Conservation (phyloP, 2,329 filamentous ascomycete species). For the Grosmannia huntii region DNA sequence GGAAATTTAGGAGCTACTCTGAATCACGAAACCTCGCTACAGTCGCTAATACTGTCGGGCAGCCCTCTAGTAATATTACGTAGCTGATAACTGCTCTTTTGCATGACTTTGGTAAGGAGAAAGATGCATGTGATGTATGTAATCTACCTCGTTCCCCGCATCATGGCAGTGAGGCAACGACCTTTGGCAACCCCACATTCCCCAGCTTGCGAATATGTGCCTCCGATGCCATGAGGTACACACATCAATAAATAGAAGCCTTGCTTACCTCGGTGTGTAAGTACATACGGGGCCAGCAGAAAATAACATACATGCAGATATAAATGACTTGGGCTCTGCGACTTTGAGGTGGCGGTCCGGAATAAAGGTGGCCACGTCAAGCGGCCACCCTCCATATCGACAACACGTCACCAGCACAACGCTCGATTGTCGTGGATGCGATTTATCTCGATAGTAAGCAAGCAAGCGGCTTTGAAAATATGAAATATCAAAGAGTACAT, state of each 20-base stretch:
- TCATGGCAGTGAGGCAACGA: background rate
- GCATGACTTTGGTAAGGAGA: no score
- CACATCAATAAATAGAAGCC: background rate
- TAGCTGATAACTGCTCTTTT: no score
- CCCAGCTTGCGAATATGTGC: background rate
- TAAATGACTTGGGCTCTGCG: background rate
- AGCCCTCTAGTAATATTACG: background rate
- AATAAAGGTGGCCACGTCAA: background rate
- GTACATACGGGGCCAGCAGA: background rate
- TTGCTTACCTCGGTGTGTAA: background rate
- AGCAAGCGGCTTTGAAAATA: no score
- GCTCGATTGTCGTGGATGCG: background rate
- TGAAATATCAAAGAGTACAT: no score
- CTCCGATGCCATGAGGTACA: background rate
- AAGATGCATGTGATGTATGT: no score
- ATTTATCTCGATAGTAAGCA: no score
- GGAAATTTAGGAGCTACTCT: background rate
- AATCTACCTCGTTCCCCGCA: no score
- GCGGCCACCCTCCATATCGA: background rate
- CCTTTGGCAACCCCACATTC: background rate
- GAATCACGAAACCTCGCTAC: no score
- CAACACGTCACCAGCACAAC: background rate
- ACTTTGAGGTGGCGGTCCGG: background rate
- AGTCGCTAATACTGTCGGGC: no score
- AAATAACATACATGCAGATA: background rate